Base-by-base conservation (phyloP, 345 rosid genomes). In the Ceriops decandra region DNA sequence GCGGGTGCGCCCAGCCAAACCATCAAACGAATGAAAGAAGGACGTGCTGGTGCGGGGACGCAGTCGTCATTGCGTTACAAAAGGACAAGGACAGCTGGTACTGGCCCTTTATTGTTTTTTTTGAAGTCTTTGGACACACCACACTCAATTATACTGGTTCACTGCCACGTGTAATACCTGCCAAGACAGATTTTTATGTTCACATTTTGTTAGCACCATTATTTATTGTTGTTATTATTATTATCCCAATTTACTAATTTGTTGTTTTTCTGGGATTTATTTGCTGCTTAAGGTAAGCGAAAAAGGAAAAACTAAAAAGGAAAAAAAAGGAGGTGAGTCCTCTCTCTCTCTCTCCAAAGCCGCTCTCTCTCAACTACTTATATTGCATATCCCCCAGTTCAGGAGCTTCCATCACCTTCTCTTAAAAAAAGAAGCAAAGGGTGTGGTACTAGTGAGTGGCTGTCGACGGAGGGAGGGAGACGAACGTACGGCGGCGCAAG, bases 401-500 rank as follows among this genome's bases (percentile, higher is more conserved):
- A 42, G 3, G 49, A 60, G 67, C 61, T 61, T 52, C 80, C n/a
- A 32, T 72, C 62, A 27, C 68, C 77, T 71, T 52, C 67, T 62
- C 60, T 53, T 62, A 24, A 59, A 30, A 49, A 47, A 62, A 57
- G 57, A 26, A 42, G 49, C 16, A 15, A 15, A 15, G 5, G 49
- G 19, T 5, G 24, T 6, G 26, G 6, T 56, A 56, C 24, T 10
- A 56, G 6, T 26, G 66, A 58, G 69, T 70, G 72, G 68, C 17
- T 28, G 53, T 16, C 30, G 52, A 57, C 68, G 19, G 62, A 20
- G 73, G 62, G 68, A 33, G 66, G 67, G 72, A 35, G 35, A 56
- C 64, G 11, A 81, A 81, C 69, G 71, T 78, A 66, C 85, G 84
- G 86, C 72, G 87, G 90, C 83, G 81, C 77, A 78, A 75, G 60